Evolutionary conservation across 768 basidiomycete genomes (phyloP).

Genomic region (Sistotremastrum niveocremeum): DNA sequence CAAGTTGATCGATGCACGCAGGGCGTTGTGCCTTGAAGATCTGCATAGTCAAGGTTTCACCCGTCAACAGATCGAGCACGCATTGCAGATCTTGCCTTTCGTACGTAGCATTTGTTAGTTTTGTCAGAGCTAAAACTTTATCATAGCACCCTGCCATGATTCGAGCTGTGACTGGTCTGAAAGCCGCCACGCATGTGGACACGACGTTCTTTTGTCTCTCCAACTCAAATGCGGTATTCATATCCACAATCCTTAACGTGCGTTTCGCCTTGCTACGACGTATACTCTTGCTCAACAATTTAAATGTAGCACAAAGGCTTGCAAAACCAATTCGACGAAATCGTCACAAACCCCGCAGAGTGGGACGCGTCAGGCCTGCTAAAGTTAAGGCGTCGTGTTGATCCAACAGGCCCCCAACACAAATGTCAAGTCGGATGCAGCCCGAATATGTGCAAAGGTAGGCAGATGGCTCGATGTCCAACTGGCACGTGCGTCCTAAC

Average conservation of each 20-base stretch:
- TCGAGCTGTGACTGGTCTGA: conserved; percentile 70
- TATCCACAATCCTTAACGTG: conserved; percentile 78
- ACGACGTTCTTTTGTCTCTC: conserved; percentile 83
- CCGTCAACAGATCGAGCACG: conserved; percentile 59
- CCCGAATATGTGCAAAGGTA: conserved; percentile 97
- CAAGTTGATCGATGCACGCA: conserved; percentile 13
- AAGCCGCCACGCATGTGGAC: conserved; percentile 45
- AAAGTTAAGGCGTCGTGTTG: conserved; percentile 60
- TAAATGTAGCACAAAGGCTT: conserved; percentile 40
- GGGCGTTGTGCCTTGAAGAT: conserved; percentile 58
- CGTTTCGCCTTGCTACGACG: background rate
- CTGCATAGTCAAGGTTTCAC: conserved; percentile 58
- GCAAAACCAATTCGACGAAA: conserved; percentile 57
- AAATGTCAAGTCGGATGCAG: conserved; percentile 78
- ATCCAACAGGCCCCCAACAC: conserved; percentile 69
- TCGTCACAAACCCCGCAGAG: conserved; percentile 86
- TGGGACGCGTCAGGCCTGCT: conserved; percentile 65
- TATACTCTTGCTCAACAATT: background rate
- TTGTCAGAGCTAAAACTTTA: background rate
- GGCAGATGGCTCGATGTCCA: conserved; percentile 2
- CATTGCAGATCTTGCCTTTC: conserved; percentile 75
- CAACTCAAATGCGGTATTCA: conserved; percentile 88
- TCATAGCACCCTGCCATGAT: conserved; percentile 91
- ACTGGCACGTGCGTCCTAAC: background rate
- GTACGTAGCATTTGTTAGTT: conserved; percentile 31